These are phyloP conservation scores for Seminavis robusta DNA, from an alignment of 108 stramenopile genomes.

Conservation along the genomic window DNA sequence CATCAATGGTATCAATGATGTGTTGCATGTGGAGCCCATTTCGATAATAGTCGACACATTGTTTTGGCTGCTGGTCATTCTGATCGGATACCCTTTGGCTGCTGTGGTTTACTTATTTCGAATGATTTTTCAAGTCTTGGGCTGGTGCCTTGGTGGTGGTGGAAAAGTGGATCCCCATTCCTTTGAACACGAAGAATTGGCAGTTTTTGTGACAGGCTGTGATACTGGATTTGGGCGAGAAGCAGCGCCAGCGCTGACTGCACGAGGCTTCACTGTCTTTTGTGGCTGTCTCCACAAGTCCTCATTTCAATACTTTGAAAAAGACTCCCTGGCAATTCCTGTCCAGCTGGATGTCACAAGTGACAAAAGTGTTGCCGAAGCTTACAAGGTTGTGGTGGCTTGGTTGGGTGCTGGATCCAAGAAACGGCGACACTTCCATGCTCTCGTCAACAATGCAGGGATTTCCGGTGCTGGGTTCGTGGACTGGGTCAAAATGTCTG, in stretches of 20 bases:
- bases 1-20: slow-evolving; percentile 28
- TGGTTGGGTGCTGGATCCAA: slow-evolving; percentile 15
- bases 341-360: slow-evolving; percentile 38
- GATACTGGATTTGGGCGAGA: slow-evolving; percentile 61
- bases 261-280: slow-evolving; percentile 42
- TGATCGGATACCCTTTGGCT: slow-evolving; percentile 8
- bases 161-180: background rate
- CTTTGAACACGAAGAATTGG: slow-evolving; percentile 11
- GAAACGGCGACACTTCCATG: slow-evolving; percentile 34
- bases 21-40: slow-evolving; percentile 23
- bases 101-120: no score
- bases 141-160: background rate
- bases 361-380: slow-evolving; percentile 13
- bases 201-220: slow-evolving; percentile 62
- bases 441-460: slow-evolving; percentile 57
- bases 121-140: background rate
- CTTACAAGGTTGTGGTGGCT: slow-evolving; percentile 8
- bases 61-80: slow-evolving; percentile 20
- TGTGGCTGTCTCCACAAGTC: slow-evolving; percentile 34
- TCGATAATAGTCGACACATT: slow-evolving; percentile 8
- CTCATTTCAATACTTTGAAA: slow-evolving; percentile 7
- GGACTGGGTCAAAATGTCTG: slow-evolving; percentile 36
- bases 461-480: slow-evolving; percentile 29
- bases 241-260: slow-evolving; percentile 22
- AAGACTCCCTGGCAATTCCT: slow-evolving; percentile 4